Evolutionary conservation across 371 early-diverging fungal species (phyloP), one percentile per base, ranked within the genome.

Genomic region (Lichtheimia ramosa): DNA sequence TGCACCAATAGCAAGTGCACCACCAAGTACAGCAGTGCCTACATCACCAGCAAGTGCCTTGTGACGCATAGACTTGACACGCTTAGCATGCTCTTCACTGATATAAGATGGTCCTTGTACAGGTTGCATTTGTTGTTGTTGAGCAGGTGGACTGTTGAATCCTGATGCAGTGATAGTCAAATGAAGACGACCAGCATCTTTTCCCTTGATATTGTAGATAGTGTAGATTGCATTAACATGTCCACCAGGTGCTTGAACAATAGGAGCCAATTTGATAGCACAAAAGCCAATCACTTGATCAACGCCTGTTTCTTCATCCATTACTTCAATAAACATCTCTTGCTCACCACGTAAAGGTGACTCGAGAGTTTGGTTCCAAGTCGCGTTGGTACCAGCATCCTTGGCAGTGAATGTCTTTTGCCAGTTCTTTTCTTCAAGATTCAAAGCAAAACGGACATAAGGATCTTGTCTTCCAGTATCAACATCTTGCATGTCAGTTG

Each of bases 391-490:
- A 68, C 83, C 83, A 28, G 70, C 75, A 34, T 80, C 59, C 68
- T 84, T 80, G 62, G 79, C 77, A 40, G 76, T 74, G 59, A 72
- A 77, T n/a, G 83, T 84, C 68, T 73, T 81, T 59, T 78, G 71
- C 74, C 68, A 84, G n/a, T 74, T 54, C 48, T 81, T 73, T 52
- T 84, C 63, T 28, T 63, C 58, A 51, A 70, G 56, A 50, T 81
- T 57, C 61, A 84, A 66, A 15, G 82, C 62, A 67, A 79, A 80
- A 59, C 74, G 85, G 51, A 80, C 50, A 52, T 70, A 84, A 41
- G 85, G 81, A 54, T 84, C 85, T 70, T 84, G 80, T 73, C 78
- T 83, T 58, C 83, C 85, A 10, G 51, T 42, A 64, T 82, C 79
- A 41, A 65, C 76, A 63, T 68, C 64, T 25, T 61, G 43, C 68